Conservation (phyloP, 495 filamentous ascomycete species). For the Aspergillus leporis region DNA sequence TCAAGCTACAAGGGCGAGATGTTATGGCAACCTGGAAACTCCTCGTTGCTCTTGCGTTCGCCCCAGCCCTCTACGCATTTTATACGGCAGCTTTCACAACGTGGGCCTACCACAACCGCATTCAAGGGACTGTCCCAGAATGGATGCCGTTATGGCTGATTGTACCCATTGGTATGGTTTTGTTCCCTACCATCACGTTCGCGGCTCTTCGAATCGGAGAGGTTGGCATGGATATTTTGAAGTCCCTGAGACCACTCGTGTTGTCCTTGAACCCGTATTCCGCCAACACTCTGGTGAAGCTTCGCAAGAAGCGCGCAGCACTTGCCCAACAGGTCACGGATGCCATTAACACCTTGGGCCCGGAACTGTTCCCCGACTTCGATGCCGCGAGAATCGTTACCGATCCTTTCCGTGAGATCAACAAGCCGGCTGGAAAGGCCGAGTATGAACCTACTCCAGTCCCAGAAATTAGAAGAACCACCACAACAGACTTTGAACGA, state of each 20-base stretch:
- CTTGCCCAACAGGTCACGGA: constrained; percentile 83
- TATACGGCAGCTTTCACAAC: constrained; percentile 74
- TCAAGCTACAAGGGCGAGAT: constrained; percentile 91
- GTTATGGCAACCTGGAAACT: constrained; percentile 99
- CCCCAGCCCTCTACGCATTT: constrained; percentile 78
- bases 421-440: constrained; percentile 20
- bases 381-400: constrained; percentile 77
- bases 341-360: constrained; percentile 91
- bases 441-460: constrained; percentile 22
- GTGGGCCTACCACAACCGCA: constrained; percentile 77
- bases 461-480: constrained; percentile 26
- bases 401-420: constrained; percentile 53
- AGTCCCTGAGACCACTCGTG: constrained; percentile 88
- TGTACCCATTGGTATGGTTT: constrained; percentile 65
- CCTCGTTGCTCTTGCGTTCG: constrained; percentile 84
- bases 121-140: constrained; percentile 75
- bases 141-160: constrained; percentile 82
- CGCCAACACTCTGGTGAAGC: constrained; percentile 77
- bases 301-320: constrained; percentile 69
- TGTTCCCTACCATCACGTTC: constrained; percentile 89
- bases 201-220: constrained; percentile 94
- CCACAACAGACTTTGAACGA: constrained; percentile 24
- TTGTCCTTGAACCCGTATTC: constrained; percentile 83
- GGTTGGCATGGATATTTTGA: constrained; percentile 96
- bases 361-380: constrained; percentile 97